A percentile compares a stretch with the other conserved stretches of the same genome.
These are phyloP conservation scores for Populus hybrid DNA, from an alignment of 441 rosid species.

Conservation along the genomic window DNA sequence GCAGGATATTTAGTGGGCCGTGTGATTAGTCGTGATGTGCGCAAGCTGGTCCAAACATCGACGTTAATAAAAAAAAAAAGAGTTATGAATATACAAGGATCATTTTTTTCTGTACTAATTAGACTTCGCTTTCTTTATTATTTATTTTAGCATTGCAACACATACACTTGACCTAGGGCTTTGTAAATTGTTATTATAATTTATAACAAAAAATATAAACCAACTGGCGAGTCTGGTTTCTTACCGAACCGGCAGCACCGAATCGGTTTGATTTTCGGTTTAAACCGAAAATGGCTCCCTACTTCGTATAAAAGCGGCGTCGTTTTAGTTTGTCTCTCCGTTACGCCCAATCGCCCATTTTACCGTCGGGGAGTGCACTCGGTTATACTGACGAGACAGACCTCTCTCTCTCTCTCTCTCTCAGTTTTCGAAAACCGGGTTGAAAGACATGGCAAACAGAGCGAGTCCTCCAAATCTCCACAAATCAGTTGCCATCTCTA, in stretches of 20 bases:
- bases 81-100: no score
- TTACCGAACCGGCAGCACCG: background rate
- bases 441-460: constrained; percentile 44
- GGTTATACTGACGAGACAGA: background rate
- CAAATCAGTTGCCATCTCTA: constrained; percentile 83
- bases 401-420: background rate
- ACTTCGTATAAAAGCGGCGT: background rate
- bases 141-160: no score
- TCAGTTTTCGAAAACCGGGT: background rate
- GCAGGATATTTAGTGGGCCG: no score
- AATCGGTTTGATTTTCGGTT: background rate
- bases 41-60: no score
- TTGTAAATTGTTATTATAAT: background rate
- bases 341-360: background rate
- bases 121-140: no score
- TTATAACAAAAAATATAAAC: background rate
- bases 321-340: background rate
- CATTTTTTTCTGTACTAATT: no score
- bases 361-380: background rate
- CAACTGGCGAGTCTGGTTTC: background rate
- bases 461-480: constrained; percentile 51
- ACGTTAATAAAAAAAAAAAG: no score
- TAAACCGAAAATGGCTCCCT: background rate
- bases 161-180: background rate
- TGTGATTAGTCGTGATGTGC: no score